Evolutionary conservation across 73 alveolate genomes (phyloP).

Genomic region (Paramecium primaurelia): DNA sequence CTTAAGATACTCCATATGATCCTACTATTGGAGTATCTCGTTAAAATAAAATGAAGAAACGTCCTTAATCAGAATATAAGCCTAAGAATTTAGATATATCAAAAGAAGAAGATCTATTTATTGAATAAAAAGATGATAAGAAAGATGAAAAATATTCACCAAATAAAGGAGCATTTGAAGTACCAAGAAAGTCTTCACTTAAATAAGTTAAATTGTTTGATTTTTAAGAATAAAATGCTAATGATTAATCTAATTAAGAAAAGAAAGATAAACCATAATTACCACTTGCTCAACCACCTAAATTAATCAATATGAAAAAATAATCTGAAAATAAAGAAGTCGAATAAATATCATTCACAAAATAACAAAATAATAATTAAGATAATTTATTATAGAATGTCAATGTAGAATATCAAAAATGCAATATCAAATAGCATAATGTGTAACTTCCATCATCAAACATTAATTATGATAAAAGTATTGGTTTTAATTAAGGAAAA

Average conservation of each 20-base stretch:
- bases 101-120: background rate
- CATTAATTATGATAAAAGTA: background rate
- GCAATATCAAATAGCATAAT: background rate
- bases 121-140: background rate
- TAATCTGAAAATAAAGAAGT: background rate
- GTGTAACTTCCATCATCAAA: background rate
- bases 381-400: background rate
- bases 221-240: background rate
- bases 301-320: background rate
- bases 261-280: background rate
- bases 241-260: background rate
- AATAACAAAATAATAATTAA: background rate
- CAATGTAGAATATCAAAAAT: background rate
- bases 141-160: background rate
- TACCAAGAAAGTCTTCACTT: background rate
- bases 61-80: constrained; percentile 31
- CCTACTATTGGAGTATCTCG: background rate
- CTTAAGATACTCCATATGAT: background rate
- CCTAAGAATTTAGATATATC: background rate
- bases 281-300: background rate
- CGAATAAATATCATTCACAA: background rate
- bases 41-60: background rate
- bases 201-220: background rate
- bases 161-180: constrained; percentile 20
- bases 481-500: background rate